phyloP scores from a whole-genome alignment of 768 basidiomycete genomes.

The Boletus edulis region DNA sequence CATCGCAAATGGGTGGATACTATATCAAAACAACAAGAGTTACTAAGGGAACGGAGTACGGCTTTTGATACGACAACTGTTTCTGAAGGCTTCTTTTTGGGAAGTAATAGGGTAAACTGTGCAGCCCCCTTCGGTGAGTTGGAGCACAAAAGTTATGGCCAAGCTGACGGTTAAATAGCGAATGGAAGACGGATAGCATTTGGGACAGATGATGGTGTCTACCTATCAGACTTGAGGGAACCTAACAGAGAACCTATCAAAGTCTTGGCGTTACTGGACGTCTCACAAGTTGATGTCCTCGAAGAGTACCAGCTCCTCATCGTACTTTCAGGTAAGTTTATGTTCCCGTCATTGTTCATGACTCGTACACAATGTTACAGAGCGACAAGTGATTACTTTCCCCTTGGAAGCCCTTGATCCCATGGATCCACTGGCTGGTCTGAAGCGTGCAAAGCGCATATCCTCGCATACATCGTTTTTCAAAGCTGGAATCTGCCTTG shows the following conservation, averaged over 20 bases:
- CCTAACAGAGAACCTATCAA: conserved; percentile 79
- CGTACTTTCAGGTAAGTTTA: conserved; percentile 85
- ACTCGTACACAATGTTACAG: conserved; percentile 38
- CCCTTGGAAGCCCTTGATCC: conserved; percentile 91
- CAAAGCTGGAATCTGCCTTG: conserved; percentile 92
- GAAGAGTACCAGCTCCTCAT: conserved; percentile 95
- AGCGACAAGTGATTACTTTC: conserved; percentile 95
- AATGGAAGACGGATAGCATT: conserved; percentile 85
- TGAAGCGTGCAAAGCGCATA: conserved; percentile 93
- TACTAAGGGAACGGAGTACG: conserved; percentile 76
- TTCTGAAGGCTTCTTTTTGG: conserved; percentile 86
- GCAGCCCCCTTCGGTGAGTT: conserved; percentile 84
- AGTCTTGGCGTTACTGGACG: conserved; percentile 85
- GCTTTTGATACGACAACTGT: conserved; percentile 85
- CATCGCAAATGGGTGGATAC: conserved; percentile 94
- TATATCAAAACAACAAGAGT: conserved; percentile 87
- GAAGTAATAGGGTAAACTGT: conserved; percentile 87
- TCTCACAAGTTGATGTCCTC: conserved; percentile 92
- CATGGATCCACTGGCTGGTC: conserved; percentile 83
- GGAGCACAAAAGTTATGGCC: neutral
- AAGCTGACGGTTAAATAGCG: conserved; percentile 42
- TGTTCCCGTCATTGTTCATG: neutral
- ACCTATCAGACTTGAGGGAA: conserved; percentile 84
- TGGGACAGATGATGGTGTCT: conserved; percentile 97
- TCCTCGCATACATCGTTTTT: conserved; percentile 97